A percentile compares a stretch with the other conserved stretches of the same genome.
phyloP scores from a whole-genome alignment of 2,329 filamentous ascomycete genomes.

The Coleophoma eucalyptorum region DNA sequence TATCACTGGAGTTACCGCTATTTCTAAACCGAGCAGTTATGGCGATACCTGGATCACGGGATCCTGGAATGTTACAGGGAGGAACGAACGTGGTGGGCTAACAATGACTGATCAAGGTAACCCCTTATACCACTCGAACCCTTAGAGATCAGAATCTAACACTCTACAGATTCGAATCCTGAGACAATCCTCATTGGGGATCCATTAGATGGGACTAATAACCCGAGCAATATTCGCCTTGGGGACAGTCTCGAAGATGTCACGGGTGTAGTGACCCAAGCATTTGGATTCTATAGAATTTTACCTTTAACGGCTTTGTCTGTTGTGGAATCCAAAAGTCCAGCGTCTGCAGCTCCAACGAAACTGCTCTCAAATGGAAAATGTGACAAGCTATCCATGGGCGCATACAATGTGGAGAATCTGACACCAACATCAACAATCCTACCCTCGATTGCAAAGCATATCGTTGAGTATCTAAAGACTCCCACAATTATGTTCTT shows the following conservation, averaged over 20 bases:
- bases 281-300: conserved; percentile 67
- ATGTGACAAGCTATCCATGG: conserved; percentile 60
- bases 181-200: conserved; percentile 63
- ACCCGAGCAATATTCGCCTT: conserved; percentile 55
- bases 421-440: conserved; percentile 52
- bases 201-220: conserved; percentile 61
- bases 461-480: conserved; percentile 61
- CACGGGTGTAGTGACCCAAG: conserved; percentile 63
- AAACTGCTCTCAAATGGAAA: conserved; percentile 48
- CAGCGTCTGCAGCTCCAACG: conserved; percentile 44
- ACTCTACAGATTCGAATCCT: conserved; percentile 56
- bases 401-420: conserved; percentile 70
- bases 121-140: not conserved
- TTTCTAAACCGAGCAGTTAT: conserved; percentile 58
- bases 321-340: conserved; percentile 38
- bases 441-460: conserved; percentile 53
- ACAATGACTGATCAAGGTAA: conserved; percentile 55
- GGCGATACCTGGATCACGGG: conserved; percentile 69
- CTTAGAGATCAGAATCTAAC: not conserved
- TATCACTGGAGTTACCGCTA: conserved; percentile 49
- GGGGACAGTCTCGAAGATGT: conserved; percentile 63
- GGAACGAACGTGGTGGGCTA: conserved; percentile 59
- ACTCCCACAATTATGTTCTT: conserved; percentile 64
- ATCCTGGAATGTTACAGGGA: conserved; percentile 58
- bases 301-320: conserved; percentile 57